These are phyloP conservation scores for Purshia tridentata DNA, from an alignment of 306 rosid genomes.

Conservation along the genomic window DNA sequence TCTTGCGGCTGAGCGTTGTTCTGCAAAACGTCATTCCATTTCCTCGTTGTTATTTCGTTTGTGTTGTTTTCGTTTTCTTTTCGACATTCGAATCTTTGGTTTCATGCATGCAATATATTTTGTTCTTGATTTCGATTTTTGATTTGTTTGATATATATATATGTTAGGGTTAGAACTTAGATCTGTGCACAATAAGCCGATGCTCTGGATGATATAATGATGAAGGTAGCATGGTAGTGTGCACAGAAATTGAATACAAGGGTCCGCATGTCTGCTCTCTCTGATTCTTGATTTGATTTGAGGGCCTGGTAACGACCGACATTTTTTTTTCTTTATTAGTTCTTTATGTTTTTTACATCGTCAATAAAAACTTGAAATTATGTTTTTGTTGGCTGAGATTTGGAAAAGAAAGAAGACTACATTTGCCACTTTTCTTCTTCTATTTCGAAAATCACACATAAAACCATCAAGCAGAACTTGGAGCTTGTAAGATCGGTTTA, in stretches of 20 bases:
- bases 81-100: background rate
- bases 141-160: no score
- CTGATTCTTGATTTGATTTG: constrained; percentile 61
- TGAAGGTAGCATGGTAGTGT: constrained; percentile 91
- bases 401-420: no score
- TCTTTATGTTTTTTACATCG: background rate
- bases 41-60: background rate
- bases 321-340: constrained; percentile 1
- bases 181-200: constrained; percentile 96
- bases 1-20: background rate
- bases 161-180: background rate
- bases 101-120: background rate
- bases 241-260: constrained; percentile 58
- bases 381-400: no score
- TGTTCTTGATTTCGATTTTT: background rate
- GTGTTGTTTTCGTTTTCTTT: background rate
- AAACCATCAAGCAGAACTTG: no score
- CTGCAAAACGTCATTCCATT: background rate
- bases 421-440: no score
- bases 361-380: background rate
- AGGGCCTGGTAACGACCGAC: constrained; percentile 96
- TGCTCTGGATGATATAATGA: constrained; percentile 66
- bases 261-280: constrained; percentile 91
- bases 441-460: no score
- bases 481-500: no score